Evolutionary conservation across 352 stramenopile genomes (phyloP).

Genomic region (Aphanomyces invadans): DNA sequence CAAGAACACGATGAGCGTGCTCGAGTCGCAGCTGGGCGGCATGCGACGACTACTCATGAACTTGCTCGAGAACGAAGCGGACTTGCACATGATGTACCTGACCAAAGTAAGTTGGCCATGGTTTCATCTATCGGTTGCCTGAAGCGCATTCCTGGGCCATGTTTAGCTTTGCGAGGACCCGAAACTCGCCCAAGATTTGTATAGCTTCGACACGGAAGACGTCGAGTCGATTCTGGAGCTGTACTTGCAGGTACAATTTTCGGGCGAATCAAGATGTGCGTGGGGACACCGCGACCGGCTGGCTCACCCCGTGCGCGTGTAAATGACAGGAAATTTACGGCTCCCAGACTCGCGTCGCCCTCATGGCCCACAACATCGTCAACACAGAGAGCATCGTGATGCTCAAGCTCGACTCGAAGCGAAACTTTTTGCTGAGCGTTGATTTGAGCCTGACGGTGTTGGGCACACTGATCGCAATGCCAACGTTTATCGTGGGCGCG

Average conservation of each 20-base stretch:
- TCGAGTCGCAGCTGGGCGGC: conserved; percentile 20
- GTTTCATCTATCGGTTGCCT: too few species aligned
- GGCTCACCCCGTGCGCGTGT: background rate
- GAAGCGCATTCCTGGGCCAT: too few species aligned
- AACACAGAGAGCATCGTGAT: conserved; percentile 22
- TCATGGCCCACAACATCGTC: conserved; percentile 13
- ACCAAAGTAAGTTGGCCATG: conserved; percentile 5
- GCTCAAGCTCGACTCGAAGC: conserved; percentile 16
- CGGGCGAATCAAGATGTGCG: background rate
- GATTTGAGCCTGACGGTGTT: conserved; percentile 12
- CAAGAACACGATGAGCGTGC: conserved; percentile 22
- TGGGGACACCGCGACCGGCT: background rate
- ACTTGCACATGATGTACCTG: conserved; percentile 19
- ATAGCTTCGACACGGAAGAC: conserved; percentile 20
- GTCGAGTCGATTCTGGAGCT: conserved; percentile 16
- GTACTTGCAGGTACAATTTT: conserved; percentile 14
- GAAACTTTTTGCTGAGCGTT: conserved; percentile 20
- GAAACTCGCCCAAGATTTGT: conserved; percentile 7
- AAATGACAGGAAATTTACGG: conserved; percentile 12
- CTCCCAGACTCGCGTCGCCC: background rate
- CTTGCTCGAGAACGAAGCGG: conserved; percentile 23
- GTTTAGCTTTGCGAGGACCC: conserved; percentile 7
- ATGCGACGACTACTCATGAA: conserved; percentile 10
- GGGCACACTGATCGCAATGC: conserved; percentile 10
- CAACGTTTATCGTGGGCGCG: conserved; percentile 25